phyloP scores from a whole-genome alignment of 1,284 basidiomycete species.

The Sutorius eximius region DNA sequence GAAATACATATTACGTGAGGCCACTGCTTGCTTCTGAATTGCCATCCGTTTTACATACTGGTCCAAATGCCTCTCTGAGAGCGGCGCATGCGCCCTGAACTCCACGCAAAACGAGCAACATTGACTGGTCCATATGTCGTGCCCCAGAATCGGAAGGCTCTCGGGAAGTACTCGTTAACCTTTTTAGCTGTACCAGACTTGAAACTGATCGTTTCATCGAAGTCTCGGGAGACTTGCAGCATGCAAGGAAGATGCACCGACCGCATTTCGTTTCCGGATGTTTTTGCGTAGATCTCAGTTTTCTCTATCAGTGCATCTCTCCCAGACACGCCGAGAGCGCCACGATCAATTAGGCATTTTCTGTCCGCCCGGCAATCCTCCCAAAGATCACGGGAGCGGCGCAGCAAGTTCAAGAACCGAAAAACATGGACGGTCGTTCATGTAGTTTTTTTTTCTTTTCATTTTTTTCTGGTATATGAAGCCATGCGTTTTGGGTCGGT shows the following conservation, averaged over 20 bases:
- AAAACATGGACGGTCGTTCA: slow-evolving; percentile 2
- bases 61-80: slow-evolving; percentile 14
- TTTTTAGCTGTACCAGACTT: slow-evolving; percentile 27
- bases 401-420: slow-evolving; percentile 2
- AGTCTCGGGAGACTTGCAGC: slow-evolving; percentile 9
- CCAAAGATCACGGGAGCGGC: slow-evolving; percentile 47
- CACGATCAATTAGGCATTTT: slow-evolving; percentile 47
- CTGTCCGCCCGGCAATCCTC: slow-evolving; percentile 40
- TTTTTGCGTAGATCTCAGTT: slow-evolving; percentile 22
- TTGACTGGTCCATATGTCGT: not conserved
- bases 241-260: slow-evolving; percentile 9
- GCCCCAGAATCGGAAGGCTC: slow-evolving; percentile 13
- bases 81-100: slow-evolving; percentile 5
- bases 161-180: slow-evolving; percentile 30
- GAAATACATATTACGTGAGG: slow-evolving; percentile 31
- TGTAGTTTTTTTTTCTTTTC: slow-evolving; percentile 4
- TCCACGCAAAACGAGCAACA: slow-evolving; percentile 2
- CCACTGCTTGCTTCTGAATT: slow-evolving; percentile 17
- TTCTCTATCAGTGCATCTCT: slow-evolving; percentile 13
- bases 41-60: slow-evolving; percentile 21
- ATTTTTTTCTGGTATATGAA: slow-evolving; percentile 30
- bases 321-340: slow-evolving; percentile 30
- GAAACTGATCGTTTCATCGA: slow-evolving; percentile 24
- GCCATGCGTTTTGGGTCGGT: slow-evolving; percentile 12
- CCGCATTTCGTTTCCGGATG: slow-evolving; percentile 14